Evolutionary conservation across 202 grass and related monocot species (phyloP), one percentile per base, ranked within the genome.

Genomic region (Hordeum pubiflorum): DNA sequence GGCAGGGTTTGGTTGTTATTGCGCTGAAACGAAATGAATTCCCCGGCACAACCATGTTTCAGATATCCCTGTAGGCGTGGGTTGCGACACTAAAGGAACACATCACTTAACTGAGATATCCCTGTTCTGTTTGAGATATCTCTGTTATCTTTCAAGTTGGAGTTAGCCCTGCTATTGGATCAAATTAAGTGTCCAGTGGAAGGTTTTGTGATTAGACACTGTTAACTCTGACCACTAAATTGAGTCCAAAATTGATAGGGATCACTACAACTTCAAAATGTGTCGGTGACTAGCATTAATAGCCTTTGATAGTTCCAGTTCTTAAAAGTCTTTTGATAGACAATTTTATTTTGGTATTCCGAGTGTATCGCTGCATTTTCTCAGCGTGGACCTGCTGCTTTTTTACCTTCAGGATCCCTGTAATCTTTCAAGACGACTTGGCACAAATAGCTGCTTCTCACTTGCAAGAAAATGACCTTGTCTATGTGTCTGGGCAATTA

Each of bases 371-470:
- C 62, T 70, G 24, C 31, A 72, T 39, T 72, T 44, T 83, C 22
- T 69, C 37, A 46, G 0, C 6, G 4, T 66, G 20, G 6, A 10
- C 1, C 9, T 61, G 8, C 36, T 10, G 6, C 74, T 67, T 52
- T 40, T 75, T 82, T 66, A 41, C 15, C 26, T 85, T 80, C 80
- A 99, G 90, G 92, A 91, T 99, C 82, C 92, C 92, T 22, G 70
- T 95, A 57, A 91, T 93, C 22, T 99, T 99, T 92, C 85, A 91
- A 82, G 96, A 88, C 15, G 87, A 93, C 40, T 81, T 95, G 88
- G 92, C 96, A 73, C 90, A 96, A 87, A 46, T 89, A 76, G 92
- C 92, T 48, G 84, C 90, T 39, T 77, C 75, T 78, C 75, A 93
- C 69, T 79, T 96, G 77, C 84, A 99, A 85, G 90, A 95, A 84